These are phyloP conservation scores for Circinella umbellata DNA, from an alignment of 371 early-diverging fungal genomes.

Conservation along the genomic window DNA sequence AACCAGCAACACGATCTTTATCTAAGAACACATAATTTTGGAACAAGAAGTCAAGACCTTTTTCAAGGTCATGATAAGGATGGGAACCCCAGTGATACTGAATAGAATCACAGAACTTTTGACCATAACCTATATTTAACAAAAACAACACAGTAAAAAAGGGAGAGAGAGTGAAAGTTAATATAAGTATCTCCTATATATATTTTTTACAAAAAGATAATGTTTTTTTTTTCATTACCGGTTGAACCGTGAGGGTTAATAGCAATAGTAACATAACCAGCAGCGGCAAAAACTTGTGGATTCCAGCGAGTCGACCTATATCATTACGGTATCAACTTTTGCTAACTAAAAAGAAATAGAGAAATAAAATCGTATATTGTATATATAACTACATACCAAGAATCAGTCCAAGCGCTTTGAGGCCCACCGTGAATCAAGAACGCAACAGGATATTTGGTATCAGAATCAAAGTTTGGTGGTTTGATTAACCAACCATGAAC, in stretches of 20 bases:
- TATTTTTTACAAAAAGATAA: not conserved
- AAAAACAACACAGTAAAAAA: too few species aligned
- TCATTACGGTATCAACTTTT: not conserved
- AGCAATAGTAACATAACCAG: conserved; percentile 79
- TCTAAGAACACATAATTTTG: conserved; percentile 67
- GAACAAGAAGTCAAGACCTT: conserved; percentile 73
- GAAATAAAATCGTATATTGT: not conserved
- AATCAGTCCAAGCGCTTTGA: conserved; percentile 73
- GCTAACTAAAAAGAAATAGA: not conserved
- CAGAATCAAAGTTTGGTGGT: conserved; percentile 65
- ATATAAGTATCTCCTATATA: not conserved
- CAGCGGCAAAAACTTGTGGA: conserved; percentile 75
- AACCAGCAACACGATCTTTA: conserved; percentile 60
- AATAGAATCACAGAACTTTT: conserved; percentile 76
- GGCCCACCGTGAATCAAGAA: conserved; percentile 90
- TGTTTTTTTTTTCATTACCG: conserved; percentile 34
- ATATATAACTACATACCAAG: conserved; percentile 49
- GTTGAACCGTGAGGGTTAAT: conserved; percentile 85
- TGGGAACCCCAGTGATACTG: conserved; percentile 78
- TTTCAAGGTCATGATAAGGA: conserved; percentile 78
- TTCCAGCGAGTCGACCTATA: conserved; percentile 71
- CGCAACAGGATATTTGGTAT: conserved; percentile 76
- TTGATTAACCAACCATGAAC: conserved; percentile 79
- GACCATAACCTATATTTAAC: conserved; percentile 58
- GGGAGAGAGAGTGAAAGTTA: not conserved